Evolutionary conservation across 306 rosid species (phyloP), one percentile per base, ranked within the genome.

Genomic region (Oxytropis ochrocephala): DNA sequence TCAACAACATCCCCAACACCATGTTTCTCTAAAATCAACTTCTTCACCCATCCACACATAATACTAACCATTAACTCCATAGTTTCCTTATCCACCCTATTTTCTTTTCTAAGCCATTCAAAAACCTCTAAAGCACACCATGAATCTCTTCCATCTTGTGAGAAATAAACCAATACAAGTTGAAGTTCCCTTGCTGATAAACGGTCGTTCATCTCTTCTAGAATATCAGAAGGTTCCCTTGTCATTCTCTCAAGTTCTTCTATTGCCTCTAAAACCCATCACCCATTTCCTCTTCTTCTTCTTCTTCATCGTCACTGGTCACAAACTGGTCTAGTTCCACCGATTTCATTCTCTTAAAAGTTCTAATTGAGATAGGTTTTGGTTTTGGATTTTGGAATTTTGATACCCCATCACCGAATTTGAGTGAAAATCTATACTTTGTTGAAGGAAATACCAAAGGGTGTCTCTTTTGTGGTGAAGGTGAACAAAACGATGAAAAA

Each of bases 81-180:
- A 32, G 97, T 94, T 79, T 94, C 98, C 80, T 90, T 85, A 39
- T 94, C 98, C 7, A 94, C 97, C 70, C 92, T 80, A 17, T 94
- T 94, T 81, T 94, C 98, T 76, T 88, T 94, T 27, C 92, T 76
- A 12, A 94, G 84, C 98, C 98, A 94, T 80, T 94, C 98, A 81
- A 94, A 94, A 79, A 91, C 99, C 83, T 94, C 99, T 51, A 94
- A 79, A 1, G 99, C 97, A 75, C 95, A 94, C 99, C 99, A 94
- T 0, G 97, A 91, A 74, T 94, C 99, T 67, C 99, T 88, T 4
- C 99, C 99, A 47, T 94, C 99, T 67, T 94, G 97, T 1, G 99
- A 83, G 79, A 94, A 94, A 69, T 91, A 94, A 11, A 91, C 97
- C 48, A 94, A 74, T 73, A 94, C 99, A 17, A 94, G 96, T 79